These are phyloP conservation scores for Monascus ruber DNA, from an alignment of 2,329 filamentous ascomycete genomes.

Conservation along the genomic window DNA sequence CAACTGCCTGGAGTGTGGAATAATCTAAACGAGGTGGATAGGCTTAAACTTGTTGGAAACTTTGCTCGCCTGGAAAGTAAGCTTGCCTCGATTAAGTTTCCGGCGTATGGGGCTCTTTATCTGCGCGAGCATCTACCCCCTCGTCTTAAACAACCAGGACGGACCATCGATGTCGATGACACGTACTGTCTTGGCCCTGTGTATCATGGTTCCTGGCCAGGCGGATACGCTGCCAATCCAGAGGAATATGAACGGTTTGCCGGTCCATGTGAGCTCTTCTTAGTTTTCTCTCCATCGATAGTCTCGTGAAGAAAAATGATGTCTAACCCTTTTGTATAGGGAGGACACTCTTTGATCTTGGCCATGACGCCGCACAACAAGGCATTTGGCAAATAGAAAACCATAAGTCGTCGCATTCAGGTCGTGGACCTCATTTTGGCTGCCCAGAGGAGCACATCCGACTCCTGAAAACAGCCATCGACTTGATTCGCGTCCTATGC, in stretches of 20 bases:
- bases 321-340: slow-evolving; percentile 2
- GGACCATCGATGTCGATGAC: slow-evolving; percentile 6
- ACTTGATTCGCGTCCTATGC: slow-evolving; percentile 4
- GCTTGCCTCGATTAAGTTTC: slow-evolving; percentile 15
- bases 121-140: slow-evolving; percentile 3
- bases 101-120: slow-evolving; percentile 4
- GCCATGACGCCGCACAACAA: slow-evolving; percentile 4
- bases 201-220: slow-evolving; percentile 9
- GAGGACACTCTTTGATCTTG: slow-evolving; percentile 5
- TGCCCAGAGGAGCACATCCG: slow-evolving; percentile 6
- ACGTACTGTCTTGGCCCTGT: slow-evolving; percentile 8
- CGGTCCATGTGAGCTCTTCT: slow-evolving; percentile 8
- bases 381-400: slow-evolving; percentile 6
- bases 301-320: not conserved
- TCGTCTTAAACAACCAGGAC: not conserved
- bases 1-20: slow-evolving; percentile 19
- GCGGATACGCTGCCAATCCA: slow-evolving; percentile 5
- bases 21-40: slow-evolving; percentile 10
- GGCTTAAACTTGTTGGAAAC: slow-evolving; percentile 14
- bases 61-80: slow-evolving; percentile 16
- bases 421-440: slow-evolving; percentile 8
- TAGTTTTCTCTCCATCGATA: not conserved
- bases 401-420: slow-evolving; percentile 5
- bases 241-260: slow-evolving; percentile 5
- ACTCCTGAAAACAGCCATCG: slow-evolving; percentile 3